A percentile compares a stretch with the other conserved stretches of the same genome.
phyloP scores from a whole-genome alignment of 2,329 filamentous ascomycete species.

The Xylariaceae sp. region DNA sequence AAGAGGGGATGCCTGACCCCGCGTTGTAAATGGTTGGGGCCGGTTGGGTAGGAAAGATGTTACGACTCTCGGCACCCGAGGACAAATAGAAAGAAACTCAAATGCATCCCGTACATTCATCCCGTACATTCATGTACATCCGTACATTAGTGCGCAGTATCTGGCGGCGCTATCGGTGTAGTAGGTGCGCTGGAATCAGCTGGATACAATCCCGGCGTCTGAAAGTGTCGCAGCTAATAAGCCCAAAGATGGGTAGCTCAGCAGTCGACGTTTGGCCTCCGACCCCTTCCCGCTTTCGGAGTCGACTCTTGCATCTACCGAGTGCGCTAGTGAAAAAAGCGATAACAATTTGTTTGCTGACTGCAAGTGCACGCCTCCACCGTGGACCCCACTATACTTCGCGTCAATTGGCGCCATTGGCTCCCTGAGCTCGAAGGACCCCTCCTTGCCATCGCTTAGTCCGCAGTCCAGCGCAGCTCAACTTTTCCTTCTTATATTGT shows the following conservation, averaged over 20 bases:
- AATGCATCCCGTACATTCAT: too few species aligned
- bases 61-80: neutral
- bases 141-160: too few species aligned
- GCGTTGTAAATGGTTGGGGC: neutral
- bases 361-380: constrained; percentile 4
- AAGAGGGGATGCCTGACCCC: neutral
- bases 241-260: neutral
- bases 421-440: constrained; percentile 17
- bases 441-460: constrained; percentile 15
- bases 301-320: constrained; percentile 11
- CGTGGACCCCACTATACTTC: constrained; percentile 5
- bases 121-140: too few species aligned
- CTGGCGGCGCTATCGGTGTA: too few species aligned
- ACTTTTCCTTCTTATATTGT: constrained; percentile 16
- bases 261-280: neutral
- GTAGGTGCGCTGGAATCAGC: too few species aligned
- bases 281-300: constrained; percentile 18
- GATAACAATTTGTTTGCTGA: constrained; percentile 10
- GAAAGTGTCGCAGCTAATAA: too few species aligned
- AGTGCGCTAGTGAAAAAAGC: constrained; percentile 13
- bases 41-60: neutral
- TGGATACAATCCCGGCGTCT: too few species aligned
- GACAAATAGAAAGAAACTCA: neutral
- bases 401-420: constrained; percentile 9
- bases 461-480: constrained; percentile 7